Evolutionary conservation across 371 early-diverging fungal genomes (phyloP).

Genomic region (Lichtheimia hyalospora): DNA sequence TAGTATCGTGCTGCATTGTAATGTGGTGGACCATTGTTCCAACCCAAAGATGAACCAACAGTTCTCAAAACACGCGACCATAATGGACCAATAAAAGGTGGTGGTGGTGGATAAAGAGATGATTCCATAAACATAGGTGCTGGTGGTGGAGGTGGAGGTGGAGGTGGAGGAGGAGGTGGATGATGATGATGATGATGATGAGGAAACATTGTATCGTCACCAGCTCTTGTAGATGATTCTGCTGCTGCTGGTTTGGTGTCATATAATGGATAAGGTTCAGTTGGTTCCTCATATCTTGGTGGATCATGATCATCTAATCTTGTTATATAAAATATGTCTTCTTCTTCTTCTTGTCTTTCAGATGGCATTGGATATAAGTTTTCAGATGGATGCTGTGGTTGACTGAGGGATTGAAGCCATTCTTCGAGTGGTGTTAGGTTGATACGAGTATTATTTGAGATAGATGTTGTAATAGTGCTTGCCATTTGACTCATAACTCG

Average conservation of each 20-base stretch:
- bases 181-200: background rate
- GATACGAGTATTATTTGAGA: slow-evolving; percentile 1
- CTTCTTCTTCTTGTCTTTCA: background rate
- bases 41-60: slow-evolving; percentile 4
- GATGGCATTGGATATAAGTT: slow-evolving; percentile 5
- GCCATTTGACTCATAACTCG: slow-evolving; percentile 13
- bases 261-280: background rate
- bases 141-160: slow-evolving; percentile 1
- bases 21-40: slow-evolving; percentile 1
- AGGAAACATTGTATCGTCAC: background rate
- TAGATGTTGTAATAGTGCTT: slow-evolving; percentile 4
- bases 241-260: background rate
- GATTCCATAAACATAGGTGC: slow-evolving; percentile 3
- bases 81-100: slow-evolving; percentile 5
- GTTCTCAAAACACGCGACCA: slow-evolving; percentile 7
- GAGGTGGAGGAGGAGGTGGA: background rate
- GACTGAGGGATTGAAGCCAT: slow-evolving; percentile 10
- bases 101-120: slow-evolving; percentile 7
- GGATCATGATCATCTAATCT: background rate
- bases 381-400: background rate
- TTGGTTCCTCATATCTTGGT: slow-evolving; percentile 5
- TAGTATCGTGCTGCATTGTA: slow-evolving; percentile 3
- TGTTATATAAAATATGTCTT: background rate
- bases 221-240: no score
- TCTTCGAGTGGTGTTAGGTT: slow-evolving; percentile 10